Conservation (phyloP, 2,329 filamentous ascomycete genomes). For the Fusarium sp. region DNA sequence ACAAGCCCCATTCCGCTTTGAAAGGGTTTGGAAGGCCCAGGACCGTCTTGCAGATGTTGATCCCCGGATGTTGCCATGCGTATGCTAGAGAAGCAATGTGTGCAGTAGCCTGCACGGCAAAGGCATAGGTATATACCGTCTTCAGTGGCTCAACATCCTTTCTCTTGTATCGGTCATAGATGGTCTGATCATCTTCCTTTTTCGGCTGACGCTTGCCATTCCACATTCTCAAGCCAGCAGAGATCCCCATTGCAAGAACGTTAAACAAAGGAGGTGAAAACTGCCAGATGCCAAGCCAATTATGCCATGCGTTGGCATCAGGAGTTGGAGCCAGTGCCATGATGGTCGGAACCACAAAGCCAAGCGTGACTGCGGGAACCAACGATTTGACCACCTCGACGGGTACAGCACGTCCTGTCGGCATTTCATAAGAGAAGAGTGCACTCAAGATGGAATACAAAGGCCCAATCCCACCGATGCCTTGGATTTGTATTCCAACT, state of each 20-base stretch:
- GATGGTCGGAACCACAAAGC: not conserved
- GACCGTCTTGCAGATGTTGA: not conserved
- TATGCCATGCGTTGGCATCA: not conserved
- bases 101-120: not conserved
- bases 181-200: not conserved
- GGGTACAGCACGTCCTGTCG: not conserved
- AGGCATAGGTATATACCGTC: not conserved
- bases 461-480: not conserved
- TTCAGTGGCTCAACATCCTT: not conserved
- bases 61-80: not conserved
- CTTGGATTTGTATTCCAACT: not conserved
- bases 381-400: not conserved
- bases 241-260: not conserved
- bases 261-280: not conserved
- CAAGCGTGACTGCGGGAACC: not conserved
- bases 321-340: not conserved
- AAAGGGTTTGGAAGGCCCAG: not conserved
- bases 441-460: not conserved
- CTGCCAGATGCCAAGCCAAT: not conserved
- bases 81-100: not conserved
- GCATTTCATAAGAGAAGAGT: not conserved
- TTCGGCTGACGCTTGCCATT: not conserved
- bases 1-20: not conserved
- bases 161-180: not conserved
- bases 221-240: not conserved